These are phyloP conservation scores for Gnaphalium uliginosum DNA, from an alignment of 129 eudicot genomes.

Conservation along the genomic window DNA sequence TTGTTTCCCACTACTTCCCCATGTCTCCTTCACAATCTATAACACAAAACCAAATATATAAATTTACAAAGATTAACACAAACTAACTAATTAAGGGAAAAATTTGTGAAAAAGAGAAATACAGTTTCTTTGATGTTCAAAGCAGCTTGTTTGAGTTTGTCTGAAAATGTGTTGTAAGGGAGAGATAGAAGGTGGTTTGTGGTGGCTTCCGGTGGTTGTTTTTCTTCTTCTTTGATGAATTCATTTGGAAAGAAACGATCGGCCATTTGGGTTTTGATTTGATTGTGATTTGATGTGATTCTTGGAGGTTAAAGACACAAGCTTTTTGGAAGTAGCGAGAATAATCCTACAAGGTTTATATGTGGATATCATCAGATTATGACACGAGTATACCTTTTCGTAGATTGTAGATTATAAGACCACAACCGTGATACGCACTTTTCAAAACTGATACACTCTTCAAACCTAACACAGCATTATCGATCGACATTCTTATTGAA, in stretches of 20 bases:
- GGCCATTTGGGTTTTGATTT: slow-evolving; percentile 48
- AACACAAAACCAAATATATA: background rate
- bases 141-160: slow-evolving; percentile 57
- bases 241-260: slow-evolving; percentile 85
- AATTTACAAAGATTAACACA: background rate
- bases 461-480: too few species aligned
- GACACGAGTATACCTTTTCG: background rate
- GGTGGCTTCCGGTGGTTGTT: slow-evolving; percentile 23
- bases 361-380: background rate
- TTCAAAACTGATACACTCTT: too few species aligned
- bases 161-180: slow-evolving; percentile 47
- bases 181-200: slow-evolving; percentile 51
- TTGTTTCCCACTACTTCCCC: slow-evolving; percentile 50
- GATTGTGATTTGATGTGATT: slow-evolving; percentile 2
- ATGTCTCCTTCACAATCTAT: slow-evolving; percentile 79
- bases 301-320: background rate
- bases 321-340: background rate
- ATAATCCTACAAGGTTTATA: background rate
- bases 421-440: too few species aligned
- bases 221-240: slow-evolving; percentile 33
- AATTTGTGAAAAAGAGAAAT: background rate
- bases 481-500: too few species aligned
- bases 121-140: slow-evolving; percentile 61
- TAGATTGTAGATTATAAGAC: too few species aligned
- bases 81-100: background rate